Conservation (phyloP, 2,329 filamentous ascomycete genomes). For the Sarocladiaceae sp. region DNA sequence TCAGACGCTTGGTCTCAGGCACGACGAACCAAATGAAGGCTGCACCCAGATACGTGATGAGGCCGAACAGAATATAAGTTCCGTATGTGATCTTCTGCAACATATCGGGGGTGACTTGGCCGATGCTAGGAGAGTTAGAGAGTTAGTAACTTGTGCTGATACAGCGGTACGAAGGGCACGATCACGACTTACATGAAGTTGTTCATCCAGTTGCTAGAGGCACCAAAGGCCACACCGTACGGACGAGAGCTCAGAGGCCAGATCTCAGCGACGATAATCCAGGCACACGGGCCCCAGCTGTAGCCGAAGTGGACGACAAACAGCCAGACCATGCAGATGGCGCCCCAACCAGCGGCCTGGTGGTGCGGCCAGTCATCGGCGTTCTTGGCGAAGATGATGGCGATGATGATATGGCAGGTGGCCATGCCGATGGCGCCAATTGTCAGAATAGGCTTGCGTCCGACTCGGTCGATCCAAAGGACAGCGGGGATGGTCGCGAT, state of each 20-base stretch:
- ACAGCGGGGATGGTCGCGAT: constrained; percentile 61
- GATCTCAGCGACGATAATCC: constrained; percentile 70
- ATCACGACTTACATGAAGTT: constrained; percentile 41
- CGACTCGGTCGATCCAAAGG: constrained; percentile 57
- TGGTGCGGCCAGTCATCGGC: constrained; percentile 52
- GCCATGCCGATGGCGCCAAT: constrained; percentile 65
- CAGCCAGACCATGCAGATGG: constrained; percentile 62
- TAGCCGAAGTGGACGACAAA: constrained; percentile 72
- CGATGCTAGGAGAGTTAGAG: constrained; percentile 34
- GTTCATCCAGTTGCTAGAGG: constrained; percentile 60
- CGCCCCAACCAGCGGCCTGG: constrained; percentile 62
- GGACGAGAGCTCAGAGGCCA: constrained; percentile 65
- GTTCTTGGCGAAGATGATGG: constrained; percentile 60
- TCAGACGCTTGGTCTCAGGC: constrained; percentile 57
- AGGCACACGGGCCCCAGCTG: constrained; percentile 67
- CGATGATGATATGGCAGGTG: constrained; percentile 64
- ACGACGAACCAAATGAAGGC: constrained; percentile 58
- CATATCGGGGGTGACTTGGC: constrained; percentile 65
- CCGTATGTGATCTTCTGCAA: constrained; percentile 58
- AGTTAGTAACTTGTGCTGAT: not conserved
- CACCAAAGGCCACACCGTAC: constrained; percentile 64
- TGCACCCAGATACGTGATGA: constrained; percentile 56
- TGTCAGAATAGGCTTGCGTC: constrained; percentile 55
- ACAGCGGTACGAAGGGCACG: no score
- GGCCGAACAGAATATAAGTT: constrained; percentile 65